phyloP scores from a whole-genome alignment of 1,284 basidiomycete genomes.

The Sporisorium exsertum region DNA sequence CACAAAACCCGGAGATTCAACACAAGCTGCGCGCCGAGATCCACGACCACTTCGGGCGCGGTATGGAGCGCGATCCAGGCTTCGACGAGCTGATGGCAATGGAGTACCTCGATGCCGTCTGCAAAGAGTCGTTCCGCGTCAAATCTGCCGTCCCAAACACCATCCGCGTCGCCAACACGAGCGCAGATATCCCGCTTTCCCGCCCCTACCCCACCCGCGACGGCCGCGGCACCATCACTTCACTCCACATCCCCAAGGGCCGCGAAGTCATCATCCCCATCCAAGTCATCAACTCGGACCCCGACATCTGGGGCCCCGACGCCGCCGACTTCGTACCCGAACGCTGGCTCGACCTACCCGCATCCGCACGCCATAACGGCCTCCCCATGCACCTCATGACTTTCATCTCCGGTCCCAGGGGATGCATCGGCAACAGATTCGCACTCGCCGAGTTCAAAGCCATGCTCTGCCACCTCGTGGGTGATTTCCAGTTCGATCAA shows the following conservation, averaged over 20 bases:
- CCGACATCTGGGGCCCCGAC: constrained; percentile 56
- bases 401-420: constrained; percentile 62
- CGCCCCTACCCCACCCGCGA: constrained; percentile 46
- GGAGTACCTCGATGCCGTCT: constrained; percentile 57
- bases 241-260: constrained; percentile 52
- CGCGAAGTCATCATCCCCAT: constrained; percentile 57
- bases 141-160: constrained; percentile 56
- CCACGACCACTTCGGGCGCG: constrained; percentile 39
- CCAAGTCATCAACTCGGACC: constrained; percentile 45
- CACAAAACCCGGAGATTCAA: constrained; percentile 46
- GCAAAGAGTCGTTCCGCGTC: constrained; percentile 59
- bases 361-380: constrained; percentile 23
- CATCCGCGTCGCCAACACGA: constrained; percentile 38
- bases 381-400: constrained; percentile 54
- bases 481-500: constrained; percentile 47
- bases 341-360: constrained; percentile 57
- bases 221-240: constrained; percentile 46
- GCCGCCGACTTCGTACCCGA: constrained; percentile 57
- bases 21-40: constrained; percentile 58
- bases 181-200: constrained; percentile 57
- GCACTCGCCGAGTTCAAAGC: constrained; percentile 64
- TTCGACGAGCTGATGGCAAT: constrained; percentile 59
- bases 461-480: constrained; percentile 53
- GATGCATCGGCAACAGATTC: constrained; percentile 63
- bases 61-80: constrained; percentile 42